phyloP scores from a whole-genome alignment of 169 alveolate genomes.

The Plasmodium knowlesi region DNA sequence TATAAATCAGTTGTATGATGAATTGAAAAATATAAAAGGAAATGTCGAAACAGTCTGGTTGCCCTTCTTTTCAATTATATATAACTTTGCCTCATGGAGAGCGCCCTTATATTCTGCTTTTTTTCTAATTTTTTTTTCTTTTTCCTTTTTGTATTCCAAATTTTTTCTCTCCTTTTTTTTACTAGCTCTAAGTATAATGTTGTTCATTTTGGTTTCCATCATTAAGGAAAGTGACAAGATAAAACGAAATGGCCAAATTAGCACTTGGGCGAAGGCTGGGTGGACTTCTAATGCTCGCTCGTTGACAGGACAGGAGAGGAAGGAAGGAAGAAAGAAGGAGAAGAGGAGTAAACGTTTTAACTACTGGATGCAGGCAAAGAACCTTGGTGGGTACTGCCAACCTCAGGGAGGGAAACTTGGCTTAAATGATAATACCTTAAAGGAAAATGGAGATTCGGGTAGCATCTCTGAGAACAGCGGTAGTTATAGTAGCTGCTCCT shows the following conservation, averaged over 20 bases:
- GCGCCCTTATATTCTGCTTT: conserved; percentile 70
- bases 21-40: conserved; percentile 31
- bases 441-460: not conserved
- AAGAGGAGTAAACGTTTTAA: not conserved
- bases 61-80: conserved; percentile 67
- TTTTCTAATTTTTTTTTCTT: conserved; percentile 38
- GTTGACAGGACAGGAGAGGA: not conserved
- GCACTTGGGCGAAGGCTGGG: not conserved
- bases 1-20: conserved; percentile 61
- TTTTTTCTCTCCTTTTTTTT: conserved; percentile 68
- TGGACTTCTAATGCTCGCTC: not conserved
- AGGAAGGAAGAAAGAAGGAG: not conserved
- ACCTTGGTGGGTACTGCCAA: no score
- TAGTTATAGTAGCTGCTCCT: not conserved
- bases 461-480: not conserved
- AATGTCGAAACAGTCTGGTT: conserved; percentile 63
- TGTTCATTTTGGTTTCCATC: conserved; percentile 66
- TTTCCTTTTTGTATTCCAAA: conserved; percentile 62
- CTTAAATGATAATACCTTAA: not conserved
- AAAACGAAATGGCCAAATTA: not conserved
- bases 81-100: conserved; percentile 68
- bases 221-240: conserved; percentile 54
- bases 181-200: conserved; percentile 45
- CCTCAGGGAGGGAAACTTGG: not conserved
- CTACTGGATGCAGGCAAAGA: conserved; percentile 3